Percentiles rank a stretch among this genome's conserved stretches.
phyloP scores from a whole-genome alignment of 2,329 filamentous ascomycete species.

The Penicillium sp. region DNA sequence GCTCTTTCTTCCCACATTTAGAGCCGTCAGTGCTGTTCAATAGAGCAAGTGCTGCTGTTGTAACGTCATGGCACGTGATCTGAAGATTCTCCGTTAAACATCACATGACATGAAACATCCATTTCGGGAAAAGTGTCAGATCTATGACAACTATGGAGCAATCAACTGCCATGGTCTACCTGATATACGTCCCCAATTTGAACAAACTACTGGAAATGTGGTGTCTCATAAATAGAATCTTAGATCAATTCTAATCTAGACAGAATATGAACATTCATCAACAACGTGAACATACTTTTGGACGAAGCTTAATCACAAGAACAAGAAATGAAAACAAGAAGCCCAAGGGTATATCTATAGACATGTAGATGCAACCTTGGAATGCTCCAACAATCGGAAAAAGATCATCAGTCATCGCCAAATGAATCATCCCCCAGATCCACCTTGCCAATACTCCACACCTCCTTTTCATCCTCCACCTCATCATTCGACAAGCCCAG shows the following conservation, averaged over 20 bases:
- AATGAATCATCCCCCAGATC: conserved; percentile 69
- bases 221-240: background rate
- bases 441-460: conserved; percentile 93
- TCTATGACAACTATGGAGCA: background rate
- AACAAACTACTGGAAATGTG: background rate
- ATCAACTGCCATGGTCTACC: background rate
- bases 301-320: conserved; percentile 26
- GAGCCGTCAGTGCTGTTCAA: background rate
- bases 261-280: conserved; percentile 21
- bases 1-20: background rate
- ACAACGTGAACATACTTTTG: conserved; percentile 27
- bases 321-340: conserved; percentile 12
- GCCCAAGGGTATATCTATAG: conserved; percentile 38
- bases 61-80: conserved; percentile 14
- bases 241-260: background rate
- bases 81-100: background rate
- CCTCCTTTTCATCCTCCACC: conserved; percentile 89
- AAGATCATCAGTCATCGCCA: conserved; percentile 30
- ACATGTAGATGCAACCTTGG: conserved; percentile 30
- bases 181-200: background rate
- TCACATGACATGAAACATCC: conserved; percentile 17
- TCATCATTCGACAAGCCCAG: conserved; percentile 89
- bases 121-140: background rate
- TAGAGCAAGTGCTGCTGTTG: background rate
- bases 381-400: conserved; percentile 21